Base-by-base conservation (phyloP, 306 rosid genomes). In the Heteromeles arbutifolia region DNA sequence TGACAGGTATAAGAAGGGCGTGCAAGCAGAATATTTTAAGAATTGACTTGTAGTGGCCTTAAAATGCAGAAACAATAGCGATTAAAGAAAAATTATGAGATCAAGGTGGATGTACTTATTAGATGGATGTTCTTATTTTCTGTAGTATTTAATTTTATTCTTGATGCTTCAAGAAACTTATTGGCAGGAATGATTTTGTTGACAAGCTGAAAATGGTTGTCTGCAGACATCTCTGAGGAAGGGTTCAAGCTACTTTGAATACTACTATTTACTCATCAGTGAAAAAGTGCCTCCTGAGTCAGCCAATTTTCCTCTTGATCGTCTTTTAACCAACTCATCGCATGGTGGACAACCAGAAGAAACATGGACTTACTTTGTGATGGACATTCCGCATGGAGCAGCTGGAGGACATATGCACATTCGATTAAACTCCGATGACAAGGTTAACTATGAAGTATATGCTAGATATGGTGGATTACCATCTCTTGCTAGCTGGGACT, bases 391-490 rank as follows among this genome's bases (percentile, higher is more conserved):
- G 59, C 89, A 25, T 41, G 99, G 99, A 24, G 97, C 92, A 45
- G 96, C 99, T 39, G 99, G 99, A 69, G 89, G 92, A 81, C 90
- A 87, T 78, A 79, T 96, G 69, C 98, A 88, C 61, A 41, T 96
- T 17, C 88, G 61, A 24, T 82, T 96, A 63, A 76, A 89, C 21
- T 85, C 97, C 57, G 84, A 88, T 74, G 71, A 63, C 17, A 81
- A 84, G 81, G 76, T 90, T 78, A 78, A 48, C 73, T 89, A 86
- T 67, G 93, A 96, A 87, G 81, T 92, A 65, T 96, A 96, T 82
- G 92, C 96, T 73, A 84, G 96, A 85, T 89, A 86, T 69, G 96
- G 99, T 37, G 98, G 99, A 81, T 88, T 87, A 58, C 99, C 99
- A 26, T 89, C 96, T 68, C 85, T 87, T 82, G 85, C 83, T 77